These are phyloP conservation scores for Candida ponderosae DNA, from an alignment of 805 yeast species.

Conservation along the genomic window DNA sequence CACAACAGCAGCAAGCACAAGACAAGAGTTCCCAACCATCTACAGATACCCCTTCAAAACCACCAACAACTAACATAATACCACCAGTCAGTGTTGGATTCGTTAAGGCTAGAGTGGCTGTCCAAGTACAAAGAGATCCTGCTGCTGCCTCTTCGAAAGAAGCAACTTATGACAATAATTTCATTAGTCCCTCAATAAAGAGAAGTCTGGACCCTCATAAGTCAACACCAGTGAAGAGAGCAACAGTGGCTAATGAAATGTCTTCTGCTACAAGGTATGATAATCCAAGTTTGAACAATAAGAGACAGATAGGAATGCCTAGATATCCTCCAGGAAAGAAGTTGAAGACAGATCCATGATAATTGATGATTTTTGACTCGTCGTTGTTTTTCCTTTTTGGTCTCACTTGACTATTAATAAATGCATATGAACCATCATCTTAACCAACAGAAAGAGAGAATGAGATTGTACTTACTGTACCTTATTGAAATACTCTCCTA, in stretches of 20 bases:
- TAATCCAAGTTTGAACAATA: conserved; percentile 17
- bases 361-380: too few relatives aligned
- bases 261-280: conserved; percentile 16
- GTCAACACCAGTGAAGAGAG: conserved; percentile 54
- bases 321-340: conserved; percentile 11
- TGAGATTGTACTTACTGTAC: too few relatives aligned
- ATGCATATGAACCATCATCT: too few relatives aligned
- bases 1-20: neutral
- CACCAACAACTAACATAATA: conserved; percentile 7
- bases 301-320: conserved; percentile 22
- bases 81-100: conserved; percentile 28
- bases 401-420: too few relatives aligned
- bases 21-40: neutral
- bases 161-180: conserved; percentile 43
- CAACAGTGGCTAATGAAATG: conserved; percentile 10
- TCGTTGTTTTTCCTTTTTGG: too few relatives aligned
- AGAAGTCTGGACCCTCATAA: conserved; percentile 61
- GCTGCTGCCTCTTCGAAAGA: conserved; percentile 11
- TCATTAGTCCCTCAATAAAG: conserved; percentile 46
- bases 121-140: conserved; percentile 39
- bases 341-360: too few relatives aligned
- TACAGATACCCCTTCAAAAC: neutral
- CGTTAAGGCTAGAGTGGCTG: conserved; percentile 61
- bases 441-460: too few relatives aligned
- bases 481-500: too few relatives aligned